These are phyloP conservation scores for Groenewaldozyma salmanticensis DNA, from an alignment of 805 yeast species.

Conservation along the genomic window DNA sequence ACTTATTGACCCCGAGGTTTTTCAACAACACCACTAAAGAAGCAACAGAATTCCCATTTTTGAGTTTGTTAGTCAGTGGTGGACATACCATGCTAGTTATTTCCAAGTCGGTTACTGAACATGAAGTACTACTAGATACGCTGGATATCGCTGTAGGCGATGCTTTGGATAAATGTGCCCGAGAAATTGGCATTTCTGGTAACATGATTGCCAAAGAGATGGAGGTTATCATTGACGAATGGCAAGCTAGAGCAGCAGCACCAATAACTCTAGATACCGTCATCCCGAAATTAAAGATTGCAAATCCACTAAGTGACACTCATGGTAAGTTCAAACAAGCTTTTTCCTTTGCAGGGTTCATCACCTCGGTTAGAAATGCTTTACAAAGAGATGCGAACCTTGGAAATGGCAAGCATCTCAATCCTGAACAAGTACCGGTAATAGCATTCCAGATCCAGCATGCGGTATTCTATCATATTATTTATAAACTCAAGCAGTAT, in stretches of 20 bases:
- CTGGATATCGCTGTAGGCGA: slow-evolving; percentile 90
- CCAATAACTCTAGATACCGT: background rate
- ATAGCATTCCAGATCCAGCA: slow-evolving; percentile 40
- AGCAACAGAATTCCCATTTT: slow-evolving; percentile 68
- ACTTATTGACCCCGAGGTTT: slow-evolving; percentile 59
- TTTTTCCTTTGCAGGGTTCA: slow-evolving; percentile 74
- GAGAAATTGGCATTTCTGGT: slow-evolving; percentile 72
- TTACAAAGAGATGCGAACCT: slow-evolving; percentile 12
- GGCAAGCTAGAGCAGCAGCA: background rate
- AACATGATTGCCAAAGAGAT: slow-evolving; percentile 73
- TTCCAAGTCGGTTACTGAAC: slow-evolving; percentile 50
- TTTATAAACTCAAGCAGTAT: slow-evolving; percentile 51
- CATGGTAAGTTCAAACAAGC: slow-evolving; percentile 37
- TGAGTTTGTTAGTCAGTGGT: slow-evolving; percentile 77
- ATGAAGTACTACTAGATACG: slow-evolving; percentile 65
- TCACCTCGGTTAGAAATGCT: slow-evolving; percentile 40
- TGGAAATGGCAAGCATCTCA: slow-evolving; percentile 5
- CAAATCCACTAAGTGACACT: slow-evolving; percentile 46
- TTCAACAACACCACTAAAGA: slow-evolving; percentile 29
- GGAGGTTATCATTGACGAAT: slow-evolving; percentile 42
- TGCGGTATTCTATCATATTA: slow-evolving; percentile 61
- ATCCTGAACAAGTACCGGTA: background rate
- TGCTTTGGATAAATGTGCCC: slow-evolving; percentile 84
- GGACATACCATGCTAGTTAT: slow-evolving; percentile 89
- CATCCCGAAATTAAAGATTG: slow-evolving; percentile 24